phyloP scores from a whole-genome alignment of 2,329 filamentous ascomycete genomes.

The Arachnomyces sp. region DNA sequence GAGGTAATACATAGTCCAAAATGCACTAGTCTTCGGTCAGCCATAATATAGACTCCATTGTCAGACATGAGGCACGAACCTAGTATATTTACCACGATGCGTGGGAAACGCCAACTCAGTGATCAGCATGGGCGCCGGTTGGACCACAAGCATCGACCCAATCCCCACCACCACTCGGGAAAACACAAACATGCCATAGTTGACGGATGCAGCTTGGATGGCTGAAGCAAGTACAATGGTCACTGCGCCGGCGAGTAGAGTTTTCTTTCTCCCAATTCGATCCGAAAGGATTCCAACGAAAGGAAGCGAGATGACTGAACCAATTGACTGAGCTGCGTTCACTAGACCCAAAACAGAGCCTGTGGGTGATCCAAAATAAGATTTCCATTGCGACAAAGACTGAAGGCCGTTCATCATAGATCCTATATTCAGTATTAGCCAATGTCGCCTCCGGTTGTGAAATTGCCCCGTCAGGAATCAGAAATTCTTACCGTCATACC shows the following conservation, averaged over 20 bases:
- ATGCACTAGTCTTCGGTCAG: slow-evolving; percentile 16
- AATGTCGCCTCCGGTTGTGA: neutral
- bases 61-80: slow-evolving; percentile 11
- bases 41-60: slow-evolving; percentile 4
- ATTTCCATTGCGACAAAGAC: slow-evolving; percentile 34
- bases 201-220: slow-evolving; percentile 22
- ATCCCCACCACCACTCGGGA: slow-evolving; percentile 59
- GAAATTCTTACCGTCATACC: slow-evolving; percentile 36
- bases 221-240: slow-evolving; percentile 38
- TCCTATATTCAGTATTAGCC: slow-evolving; percentile 11
- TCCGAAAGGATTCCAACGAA: slow-evolving; percentile 34
- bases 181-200: slow-evolving; percentile 44
- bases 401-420: slow-evolving; percentile 43
- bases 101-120: slow-evolving; percentile 25
- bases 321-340: slow-evolving; percentile 38
- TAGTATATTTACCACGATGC: slow-evolving; percentile 23
- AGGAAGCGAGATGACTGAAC: slow-evolving; percentile 26
- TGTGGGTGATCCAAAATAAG: slow-evolving; percentile 35
- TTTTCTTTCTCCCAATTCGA: slow-evolving; percentile 34
- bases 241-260: slow-evolving; percentile 32
- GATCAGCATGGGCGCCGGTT: slow-evolving; percentile 22
- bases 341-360: slow-evolving; percentile 37
- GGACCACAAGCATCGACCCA: slow-evolving; percentile 41
- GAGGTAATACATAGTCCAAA: slow-evolving; percentile 15
- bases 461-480: too few relatives aligned